Evolutionary conservation across 805 yeast species (phyloP).

Genomic region (Candida tibetensis): DNA sequence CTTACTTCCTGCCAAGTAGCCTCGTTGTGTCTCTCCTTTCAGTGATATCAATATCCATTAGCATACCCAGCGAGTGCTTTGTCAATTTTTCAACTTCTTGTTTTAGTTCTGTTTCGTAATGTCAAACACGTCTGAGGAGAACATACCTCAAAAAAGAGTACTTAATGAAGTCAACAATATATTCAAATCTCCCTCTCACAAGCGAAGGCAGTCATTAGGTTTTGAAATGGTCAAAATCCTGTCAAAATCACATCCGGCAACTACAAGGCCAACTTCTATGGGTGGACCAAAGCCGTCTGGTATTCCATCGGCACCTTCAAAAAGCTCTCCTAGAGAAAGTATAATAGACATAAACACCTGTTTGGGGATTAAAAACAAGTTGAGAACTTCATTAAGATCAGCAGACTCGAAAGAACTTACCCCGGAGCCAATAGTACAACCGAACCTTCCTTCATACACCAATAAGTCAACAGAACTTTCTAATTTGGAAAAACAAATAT

Average conservation of each 20-base stretch:
- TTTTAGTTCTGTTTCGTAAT: background rate
- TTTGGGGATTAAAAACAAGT: conserved; percentile 6
- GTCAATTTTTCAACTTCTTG: too few species aligned
- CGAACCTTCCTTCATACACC: background rate
- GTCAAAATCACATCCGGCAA: background rate
- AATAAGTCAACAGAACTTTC: background rate
- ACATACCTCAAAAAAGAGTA: conserved; percentile 6
- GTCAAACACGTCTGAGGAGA: conserved; percentile 1
- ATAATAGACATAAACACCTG: conserved; percentile 6
- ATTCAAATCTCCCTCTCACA: background rate
- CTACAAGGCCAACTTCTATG: background rate
- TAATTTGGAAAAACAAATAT: conserved; percentile 7
- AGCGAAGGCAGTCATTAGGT: conserved; percentile 3
- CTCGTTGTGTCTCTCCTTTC: too few species aligned
- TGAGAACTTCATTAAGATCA: conserved; percentile 1
- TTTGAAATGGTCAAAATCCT: conserved; percentile 4
- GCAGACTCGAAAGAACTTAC: background rate
- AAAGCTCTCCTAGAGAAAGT: background rate
- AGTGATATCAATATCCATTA: too few species aligned
- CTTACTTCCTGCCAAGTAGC: too few species aligned
- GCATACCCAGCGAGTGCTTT: too few species aligned
- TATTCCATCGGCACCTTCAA: conserved; percentile 4
- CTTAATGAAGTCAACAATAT: conserved; percentile 7
- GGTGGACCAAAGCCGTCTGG: background rate
- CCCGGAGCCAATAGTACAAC: background rate